phyloP scores from a whole-genome alignment of 2,329 filamentous ascomycete genomes.

The Cryphonectria radicalis region DNA sequence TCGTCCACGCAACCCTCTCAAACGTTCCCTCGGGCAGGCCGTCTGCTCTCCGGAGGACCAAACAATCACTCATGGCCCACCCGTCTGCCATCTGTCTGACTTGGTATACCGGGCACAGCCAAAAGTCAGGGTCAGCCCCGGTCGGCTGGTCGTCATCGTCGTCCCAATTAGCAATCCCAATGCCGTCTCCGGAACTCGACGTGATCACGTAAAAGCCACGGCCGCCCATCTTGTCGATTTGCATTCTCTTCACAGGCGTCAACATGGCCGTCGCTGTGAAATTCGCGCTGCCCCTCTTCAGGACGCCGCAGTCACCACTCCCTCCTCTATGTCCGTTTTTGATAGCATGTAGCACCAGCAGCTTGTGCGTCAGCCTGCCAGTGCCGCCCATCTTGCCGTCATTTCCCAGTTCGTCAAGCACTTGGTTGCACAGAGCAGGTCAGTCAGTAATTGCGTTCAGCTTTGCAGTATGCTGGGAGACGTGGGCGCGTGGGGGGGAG shows the following conservation, averaged over 20 bases:
- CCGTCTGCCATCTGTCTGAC: neutral
- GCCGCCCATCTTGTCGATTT: neutral
- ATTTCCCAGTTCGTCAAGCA: conserved; percentile 4
- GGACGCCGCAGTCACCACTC: neutral
- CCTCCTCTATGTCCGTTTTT: neutral
- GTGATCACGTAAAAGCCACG: neutral
- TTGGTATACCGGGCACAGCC: conserved; percentile 10
- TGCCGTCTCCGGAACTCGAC: neutral
- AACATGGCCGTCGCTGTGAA: conserved; percentile 1
- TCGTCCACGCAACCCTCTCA: conserved; percentile 2
- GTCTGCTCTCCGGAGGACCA: neutral
- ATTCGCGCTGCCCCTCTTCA: neutral
- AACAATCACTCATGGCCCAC: neutral
- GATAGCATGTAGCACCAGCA: conserved; percentile 2
- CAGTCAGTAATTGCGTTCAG: neutral
- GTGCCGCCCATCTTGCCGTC: neutral
- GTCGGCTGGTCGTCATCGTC: conserved; percentile 4
- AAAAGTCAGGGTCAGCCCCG: neutral
- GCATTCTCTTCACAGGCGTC: neutral
- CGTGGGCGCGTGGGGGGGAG: neutral
- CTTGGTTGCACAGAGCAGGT: neutral
- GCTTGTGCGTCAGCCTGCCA: conserved; percentile 1
- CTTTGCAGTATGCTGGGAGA: neutral
- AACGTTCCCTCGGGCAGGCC: neutral
- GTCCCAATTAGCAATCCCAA: conserved; percentile 6